Conservation (phyloP, 1,284 basidiomycete genomes). For the Ganoderma boninense region DNA sequence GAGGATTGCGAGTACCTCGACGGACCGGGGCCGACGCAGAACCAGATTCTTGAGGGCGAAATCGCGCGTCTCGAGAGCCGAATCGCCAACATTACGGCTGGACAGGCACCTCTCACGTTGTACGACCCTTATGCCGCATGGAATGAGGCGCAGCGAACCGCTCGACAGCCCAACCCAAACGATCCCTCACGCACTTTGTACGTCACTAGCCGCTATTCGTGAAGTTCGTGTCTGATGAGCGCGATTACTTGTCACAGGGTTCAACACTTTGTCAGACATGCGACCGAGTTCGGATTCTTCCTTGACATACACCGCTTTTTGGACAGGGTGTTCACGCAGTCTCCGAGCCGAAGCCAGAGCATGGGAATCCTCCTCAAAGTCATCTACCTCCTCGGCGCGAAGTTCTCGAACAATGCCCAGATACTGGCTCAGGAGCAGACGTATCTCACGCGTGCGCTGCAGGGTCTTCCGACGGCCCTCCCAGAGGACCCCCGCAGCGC, state of each 20-base stretch:
- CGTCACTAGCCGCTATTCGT: slow-evolving; percentile 14
- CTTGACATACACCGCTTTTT: slow-evolving; percentile 48
- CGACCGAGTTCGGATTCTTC: slow-evolving; percentile 51
- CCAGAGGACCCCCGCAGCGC: slow-evolving; percentile 46
- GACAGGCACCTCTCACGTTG: slow-evolving; percentile 33
- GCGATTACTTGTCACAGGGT: slow-evolving; percentile 21
- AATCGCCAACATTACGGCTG: slow-evolving; percentile 37
- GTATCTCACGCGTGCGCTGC: slow-evolving; percentile 42
- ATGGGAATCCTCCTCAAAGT: slow-evolving; percentile 37
- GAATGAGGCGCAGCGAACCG: slow-evolving; percentile 19
- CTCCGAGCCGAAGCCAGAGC: slow-evolving; percentile 35
- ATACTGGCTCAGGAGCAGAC: slow-evolving; percentile 35
- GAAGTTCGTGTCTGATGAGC: slow-evolving; percentile 8
- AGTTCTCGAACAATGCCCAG: slow-evolving; percentile 34
- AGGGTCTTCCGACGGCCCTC: slow-evolving; percentile 42
- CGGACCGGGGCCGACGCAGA: slow-evolving; percentile 37
- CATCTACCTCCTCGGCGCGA: slow-evolving; percentile 39
- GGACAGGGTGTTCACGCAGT: slow-evolving; percentile 34
- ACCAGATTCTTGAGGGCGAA: slow-evolving; percentile 40
- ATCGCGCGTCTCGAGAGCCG: slow-evolving; percentile 37
- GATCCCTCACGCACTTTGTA: slow-evolving; percentile 31
- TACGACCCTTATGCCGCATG: slow-evolving; percentile 39
- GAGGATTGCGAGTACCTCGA: slow-evolving; percentile 45
- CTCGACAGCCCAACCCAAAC: slow-evolving; percentile 16
- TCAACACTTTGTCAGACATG: slow-evolving; percentile 44